Evolutionary conservation across 1,284 basidiomycete species (phyloP), one percentile per base, ranked within the genome.

Genomic region (Psilocybe mexicana): DNA sequence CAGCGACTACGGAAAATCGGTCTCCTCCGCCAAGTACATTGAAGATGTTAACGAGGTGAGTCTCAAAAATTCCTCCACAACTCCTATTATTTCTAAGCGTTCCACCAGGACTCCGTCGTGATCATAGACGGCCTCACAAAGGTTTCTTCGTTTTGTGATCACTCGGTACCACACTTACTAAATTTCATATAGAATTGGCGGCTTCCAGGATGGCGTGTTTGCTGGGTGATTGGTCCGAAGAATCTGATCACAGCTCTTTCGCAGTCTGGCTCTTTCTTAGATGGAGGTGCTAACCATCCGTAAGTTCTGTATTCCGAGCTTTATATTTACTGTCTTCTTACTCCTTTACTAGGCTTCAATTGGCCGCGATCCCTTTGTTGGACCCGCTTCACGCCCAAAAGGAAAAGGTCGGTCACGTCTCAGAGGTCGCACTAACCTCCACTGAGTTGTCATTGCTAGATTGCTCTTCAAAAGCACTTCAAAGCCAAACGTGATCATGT

Each of bases 201-300:
- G 68, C 86, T 94, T 48, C 93, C 94, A 8, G 94, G 94, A 24
- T 96, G 93, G 93, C 85, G 95, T 66, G 80, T 95, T 36, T 96
- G 94, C 77, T 98, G 95, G 95, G 94, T 97, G 14, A 73, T 97
- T n/a, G 96, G 93, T 0, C 94, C 94, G n/a, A 93, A 90, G 75
- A 89, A 91, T 69, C 73, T 96, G 48, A 81, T 96, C 65, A 87
- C 87, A 6, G 94, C 93, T 0, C 83, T 96, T 46, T 91, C 90
- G 18, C 94, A 96, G 67, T 90, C 90, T 77, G 86, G 92, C 2
- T 92, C 90, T 18, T 95, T 93, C 84, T 77, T 95, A 61, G 93
- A 95, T 65, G 93, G 93, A 45, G 93, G 93, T 59, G 91, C 92
- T 1, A 93, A 92, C 68, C 92, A 94, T 69, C 91, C 92, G 87